A percentile compares a stretch with the other conserved stretches of the same genome.
Evolutionary conservation across 306 rosid genomes (phyloP).

Genomic region (Medicago lupulina): DNA sequence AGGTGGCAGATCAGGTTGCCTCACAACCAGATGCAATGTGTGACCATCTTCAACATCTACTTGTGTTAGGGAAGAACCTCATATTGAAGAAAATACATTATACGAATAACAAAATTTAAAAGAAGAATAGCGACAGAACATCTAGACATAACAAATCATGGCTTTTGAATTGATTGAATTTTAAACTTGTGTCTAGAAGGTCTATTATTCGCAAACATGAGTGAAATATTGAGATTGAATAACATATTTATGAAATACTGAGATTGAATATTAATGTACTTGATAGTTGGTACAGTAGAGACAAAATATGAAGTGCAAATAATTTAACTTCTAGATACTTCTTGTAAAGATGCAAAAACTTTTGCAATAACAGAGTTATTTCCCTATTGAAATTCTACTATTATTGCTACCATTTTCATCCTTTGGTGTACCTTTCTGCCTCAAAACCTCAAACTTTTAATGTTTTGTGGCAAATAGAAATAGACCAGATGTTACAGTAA

Average conservation of each 20-base stretch:
- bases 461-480: neutral
- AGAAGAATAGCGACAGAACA: slow-evolving; percentile 31
- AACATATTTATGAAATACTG: slow-evolving; percentile 24
- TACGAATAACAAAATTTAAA: slow-evolving; percentile 26
- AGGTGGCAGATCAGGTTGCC: slow-evolving; percentile 75
- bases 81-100: slow-evolving; percentile 35
- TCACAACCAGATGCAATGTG: slow-evolving; percentile 93
- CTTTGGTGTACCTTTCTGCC: slow-evolving; percentile 14
- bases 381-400: neutral
- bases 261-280: slow-evolving; percentile 8
- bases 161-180: slow-evolving; percentile 8
- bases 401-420: slow-evolving; percentile 8
- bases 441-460: slow-evolving; percentile 28
- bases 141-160: slow-evolving; percentile 14
- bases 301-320: slow-evolving; percentile 19
- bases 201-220: slow-evolving; percentile 23
- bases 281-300: slow-evolving; percentile 1
- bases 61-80: slow-evolving; percentile 59
- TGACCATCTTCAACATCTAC: slow-evolving; percentile 99
- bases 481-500: slow-evolving; percentile 17
- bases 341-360: slow-evolving; percentile 26
- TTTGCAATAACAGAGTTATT: slow-evolving; percentile 33
- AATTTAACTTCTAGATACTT: slow-evolving; percentile 13
- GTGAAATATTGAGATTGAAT: slow-evolving; percentile 10
- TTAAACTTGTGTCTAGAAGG: slow-evolving; percentile 13